phyloP scores from a whole-genome alignment of 805 yeast genomes.

The Monosporozyma unispora region DNA sequence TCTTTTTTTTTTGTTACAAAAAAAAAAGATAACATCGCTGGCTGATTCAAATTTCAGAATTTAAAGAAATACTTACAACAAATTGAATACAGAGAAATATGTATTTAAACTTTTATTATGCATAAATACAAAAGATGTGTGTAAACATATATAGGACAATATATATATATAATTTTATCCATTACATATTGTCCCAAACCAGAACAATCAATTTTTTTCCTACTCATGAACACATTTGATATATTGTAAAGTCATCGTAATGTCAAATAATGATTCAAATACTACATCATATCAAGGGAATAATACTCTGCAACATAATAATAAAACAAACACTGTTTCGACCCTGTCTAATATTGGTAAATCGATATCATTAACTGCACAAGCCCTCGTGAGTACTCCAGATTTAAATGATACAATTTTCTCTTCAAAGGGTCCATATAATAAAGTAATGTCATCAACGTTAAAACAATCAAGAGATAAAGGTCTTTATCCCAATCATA shows the following conservation, averaged over 20 bases:
- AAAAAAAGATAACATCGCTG: too few species aligned
- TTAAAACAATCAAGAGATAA: neutral
- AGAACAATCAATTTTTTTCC: too few species aligned
- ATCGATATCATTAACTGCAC: constrained; percentile 48
- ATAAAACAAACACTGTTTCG: neutral
- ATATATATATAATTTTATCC: too few species aligned
- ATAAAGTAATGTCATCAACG: constrained; percentile 8
- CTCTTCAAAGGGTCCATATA: constrained; percentile 26
- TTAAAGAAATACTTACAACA: too few species aligned
- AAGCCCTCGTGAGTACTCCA: constrained; percentile 42
- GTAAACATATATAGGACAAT: neutral
- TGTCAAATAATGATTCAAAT: neutral
- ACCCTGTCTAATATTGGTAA: constrained; percentile 33
- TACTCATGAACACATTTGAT: neutral
- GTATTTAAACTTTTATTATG: too few species aligned
- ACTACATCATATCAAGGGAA: neutral
- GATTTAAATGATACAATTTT: constrained; percentile 28
- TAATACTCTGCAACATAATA: too few species aligned
- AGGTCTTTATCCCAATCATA: neutral
- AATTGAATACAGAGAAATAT: neutral
- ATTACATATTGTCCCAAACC: neutral
- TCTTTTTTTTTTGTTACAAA: too few species aligned
- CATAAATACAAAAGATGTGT: too few species aligned
- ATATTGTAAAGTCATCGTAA: neutral
- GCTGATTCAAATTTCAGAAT: too few species aligned